Percentiles rank a stretch among this genome's conserved stretches.
Evolutionary conservation across 23 red algal species (phyloP).

Genomic region (Gracilaria vermiculophylla): DNA sequence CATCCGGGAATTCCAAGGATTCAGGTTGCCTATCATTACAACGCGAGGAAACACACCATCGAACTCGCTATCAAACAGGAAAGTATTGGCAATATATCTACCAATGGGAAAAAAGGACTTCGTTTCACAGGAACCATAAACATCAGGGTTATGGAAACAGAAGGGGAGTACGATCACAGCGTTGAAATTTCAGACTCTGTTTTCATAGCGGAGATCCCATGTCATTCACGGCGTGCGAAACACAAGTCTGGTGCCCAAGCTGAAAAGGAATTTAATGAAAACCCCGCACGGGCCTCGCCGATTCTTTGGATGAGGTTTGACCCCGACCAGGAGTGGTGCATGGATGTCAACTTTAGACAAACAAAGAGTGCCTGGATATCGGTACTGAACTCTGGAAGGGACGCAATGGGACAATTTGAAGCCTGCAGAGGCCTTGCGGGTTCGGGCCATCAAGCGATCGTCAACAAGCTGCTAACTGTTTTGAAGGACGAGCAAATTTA

Average conservation of each 20-base stretch:
- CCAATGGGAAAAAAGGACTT: background rate
- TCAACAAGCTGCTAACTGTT: conserved; percentile 45
- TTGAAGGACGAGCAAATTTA: conserved; percentile 74
- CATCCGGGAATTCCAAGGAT: conserved; percentile 59
- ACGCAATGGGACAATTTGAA: conserved; percentile 78
- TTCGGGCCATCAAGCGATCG: conserved; percentile 32
- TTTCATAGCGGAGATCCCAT: conserved; percentile 49
- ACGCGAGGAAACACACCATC: conserved; percentile 67
- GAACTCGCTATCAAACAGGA: conserved; percentile 86
- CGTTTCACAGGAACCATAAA: conserved; percentile 65
- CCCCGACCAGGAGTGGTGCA: conserved; percentile 86
- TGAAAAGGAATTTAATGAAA: conserved; percentile 46
- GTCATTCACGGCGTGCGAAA: conserved; percentile 61
- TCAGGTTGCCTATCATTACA: conserved; percentile 82
- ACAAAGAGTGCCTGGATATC: conserved; percentile 68
- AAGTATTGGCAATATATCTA: background rate
- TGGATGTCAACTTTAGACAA: conserved; percentile 62
- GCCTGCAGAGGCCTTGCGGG: conserved; percentile 54
- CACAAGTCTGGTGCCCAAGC: conserved; percentile 45
- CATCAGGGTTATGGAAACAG: conserved; percentile 80
- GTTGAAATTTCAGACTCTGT: conserved; percentile 74
- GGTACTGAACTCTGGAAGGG: conserved; percentile 72
- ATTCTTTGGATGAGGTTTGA: conserved; percentile 87
- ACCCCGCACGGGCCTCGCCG: conserved; percentile 60
- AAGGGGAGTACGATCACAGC: conserved; percentile 78